A percentile compares a stretch with the other conserved stretches of the same genome.
Evolutionary conservation across 805 yeast species (phyloP).

Genomic region (Candida odintsovae): DNA sequence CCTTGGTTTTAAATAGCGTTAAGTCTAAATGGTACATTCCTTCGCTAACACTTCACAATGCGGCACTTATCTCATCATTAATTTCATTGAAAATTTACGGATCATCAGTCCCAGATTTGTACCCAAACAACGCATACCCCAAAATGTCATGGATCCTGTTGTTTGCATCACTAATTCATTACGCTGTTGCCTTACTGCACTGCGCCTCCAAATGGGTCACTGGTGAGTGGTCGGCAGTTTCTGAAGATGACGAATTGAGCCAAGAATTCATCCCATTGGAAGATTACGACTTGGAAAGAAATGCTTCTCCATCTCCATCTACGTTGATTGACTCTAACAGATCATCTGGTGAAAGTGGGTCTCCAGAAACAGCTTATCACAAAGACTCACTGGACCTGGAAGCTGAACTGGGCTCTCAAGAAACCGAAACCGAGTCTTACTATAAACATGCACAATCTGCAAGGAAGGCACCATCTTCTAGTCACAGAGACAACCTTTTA

Average conservation of each 20-base stretch:
- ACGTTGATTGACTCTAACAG: conserved; percentile 17
- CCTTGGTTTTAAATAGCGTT: conserved; percentile 58
- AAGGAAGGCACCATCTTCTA: conserved; percentile 2
- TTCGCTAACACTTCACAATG: conserved; percentile 44
- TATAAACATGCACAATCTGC: not conserved
- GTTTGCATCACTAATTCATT: conserved; percentile 48
- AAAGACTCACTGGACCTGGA: conserved; percentile 22
- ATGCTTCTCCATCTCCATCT: conserved; percentile 17
- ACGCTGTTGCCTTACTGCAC: conserved; percentile 44
- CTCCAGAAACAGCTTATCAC: conserved; percentile 16
- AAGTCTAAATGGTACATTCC: conserved; percentile 55
- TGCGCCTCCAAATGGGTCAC: conserved; percentile 39
- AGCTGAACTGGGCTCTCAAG: conserved; percentile 7
- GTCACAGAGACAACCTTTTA: conserved; percentile 29
- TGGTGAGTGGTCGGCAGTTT: conserved; percentile 25
- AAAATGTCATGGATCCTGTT: conserved; percentile 59
- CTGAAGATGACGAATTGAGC: conserved; percentile 4
- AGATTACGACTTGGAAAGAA: conserved; percentile 23
- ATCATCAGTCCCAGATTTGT: conserved; percentile 55
- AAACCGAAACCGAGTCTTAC: conserved; percentile 1
- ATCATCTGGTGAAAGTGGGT: conserved; percentile 7
- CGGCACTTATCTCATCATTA: conserved; percentile 43
- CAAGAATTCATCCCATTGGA: conserved; percentile 25
- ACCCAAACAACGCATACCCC: conserved; percentile 71
- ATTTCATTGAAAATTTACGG: conserved; percentile 52